Evolutionary conservation across 345 rosid genomes (phyloP).

Genomic region (Capsella bursapastoris): DNA sequence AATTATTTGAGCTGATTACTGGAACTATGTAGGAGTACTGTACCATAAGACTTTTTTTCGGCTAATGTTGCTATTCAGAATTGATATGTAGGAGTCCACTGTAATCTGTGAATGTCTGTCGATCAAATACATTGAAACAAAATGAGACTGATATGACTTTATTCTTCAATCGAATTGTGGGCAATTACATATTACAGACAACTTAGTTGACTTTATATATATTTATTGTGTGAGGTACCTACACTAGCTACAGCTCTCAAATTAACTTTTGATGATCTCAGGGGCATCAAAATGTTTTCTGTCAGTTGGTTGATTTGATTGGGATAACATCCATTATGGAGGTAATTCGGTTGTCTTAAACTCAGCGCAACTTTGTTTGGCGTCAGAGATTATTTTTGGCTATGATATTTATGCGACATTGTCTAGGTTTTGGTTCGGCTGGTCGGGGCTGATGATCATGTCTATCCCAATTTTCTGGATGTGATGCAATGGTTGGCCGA

Average conservation of each 20-base stretch:
- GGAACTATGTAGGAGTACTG: background rate
- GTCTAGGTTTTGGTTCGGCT: constrained; percentile 91
- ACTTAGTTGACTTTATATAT: background rate
- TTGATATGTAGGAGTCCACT: background rate
- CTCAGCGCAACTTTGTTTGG: constrained; percentile 28
- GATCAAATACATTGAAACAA: background rate
- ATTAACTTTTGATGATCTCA: constrained; percentile 47
- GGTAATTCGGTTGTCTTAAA: constrained; percentile 52
- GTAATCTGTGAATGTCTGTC: background rate
- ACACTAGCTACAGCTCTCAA: constrained; percentile 30
- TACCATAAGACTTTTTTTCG: constrained; percentile 14
- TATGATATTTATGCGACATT: constrained; percentile 4
- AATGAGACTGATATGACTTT: constrained; percentile 5
- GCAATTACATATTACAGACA: background rate
- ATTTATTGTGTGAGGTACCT: constrained; percentile 18
- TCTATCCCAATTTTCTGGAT: constrained; percentile 92
- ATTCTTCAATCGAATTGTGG: background rate
- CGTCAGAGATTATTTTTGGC: constrained; percentile 28
- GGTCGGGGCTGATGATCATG: constrained; percentile 96
- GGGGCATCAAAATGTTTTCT: constrained; percentile 89
- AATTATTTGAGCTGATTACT: background rate
- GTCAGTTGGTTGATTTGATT: constrained; percentile 91
- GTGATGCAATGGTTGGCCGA: constrained; percentile 99
- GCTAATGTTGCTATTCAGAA: constrained; percentile 2
- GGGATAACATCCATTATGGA: constrained; percentile 99